A percentile compares a stretch with the other conserved stretches of the same genome.
phyloP scores from a whole-genome alignment of 169 alveolate genomes.

The Neospora caninum region DNA sequence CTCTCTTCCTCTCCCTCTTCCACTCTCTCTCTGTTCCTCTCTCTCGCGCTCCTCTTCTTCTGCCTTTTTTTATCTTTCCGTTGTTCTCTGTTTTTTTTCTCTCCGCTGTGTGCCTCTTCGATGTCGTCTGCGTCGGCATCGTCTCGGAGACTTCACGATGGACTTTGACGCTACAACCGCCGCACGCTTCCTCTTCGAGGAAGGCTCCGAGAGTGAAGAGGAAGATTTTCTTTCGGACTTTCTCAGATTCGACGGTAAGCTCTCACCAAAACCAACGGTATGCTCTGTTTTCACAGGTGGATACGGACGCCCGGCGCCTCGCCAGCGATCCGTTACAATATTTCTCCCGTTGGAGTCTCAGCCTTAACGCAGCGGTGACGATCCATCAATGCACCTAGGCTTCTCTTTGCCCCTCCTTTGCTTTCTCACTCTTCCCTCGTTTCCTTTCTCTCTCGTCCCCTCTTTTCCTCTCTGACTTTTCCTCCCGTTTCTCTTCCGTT shows the following conservation, averaged over 20 bases:
- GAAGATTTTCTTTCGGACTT: background rate
- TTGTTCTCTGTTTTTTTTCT: background rate
- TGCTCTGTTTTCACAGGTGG: too few species aligned
- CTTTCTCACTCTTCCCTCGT: too few species aligned
- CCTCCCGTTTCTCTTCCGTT: too few species aligned
- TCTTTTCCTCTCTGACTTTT: too few species aligned
- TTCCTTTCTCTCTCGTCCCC: too few species aligned
- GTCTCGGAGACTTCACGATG: background rate
- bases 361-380: too few species aligned
- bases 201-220: background rate
- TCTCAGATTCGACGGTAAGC: background rate
- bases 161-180: background rate
- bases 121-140: background rate
- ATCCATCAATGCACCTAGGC: too few species aligned
- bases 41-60: background rate
- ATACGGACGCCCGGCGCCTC: too few species aligned
- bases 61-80: background rate
- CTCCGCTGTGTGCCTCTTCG: background rate
- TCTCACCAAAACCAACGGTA: too few species aligned
- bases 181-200: slow-evolving; percentile 6
- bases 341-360: too few species aligned
- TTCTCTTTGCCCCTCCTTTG: too few species aligned
- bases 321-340: too few species aligned
- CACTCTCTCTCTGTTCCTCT: background rate
- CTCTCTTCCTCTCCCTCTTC: background rate